Base-by-base conservation (phyloP, 768 basidiomycete genomes). In the Leccinellum luteum region DNA sequence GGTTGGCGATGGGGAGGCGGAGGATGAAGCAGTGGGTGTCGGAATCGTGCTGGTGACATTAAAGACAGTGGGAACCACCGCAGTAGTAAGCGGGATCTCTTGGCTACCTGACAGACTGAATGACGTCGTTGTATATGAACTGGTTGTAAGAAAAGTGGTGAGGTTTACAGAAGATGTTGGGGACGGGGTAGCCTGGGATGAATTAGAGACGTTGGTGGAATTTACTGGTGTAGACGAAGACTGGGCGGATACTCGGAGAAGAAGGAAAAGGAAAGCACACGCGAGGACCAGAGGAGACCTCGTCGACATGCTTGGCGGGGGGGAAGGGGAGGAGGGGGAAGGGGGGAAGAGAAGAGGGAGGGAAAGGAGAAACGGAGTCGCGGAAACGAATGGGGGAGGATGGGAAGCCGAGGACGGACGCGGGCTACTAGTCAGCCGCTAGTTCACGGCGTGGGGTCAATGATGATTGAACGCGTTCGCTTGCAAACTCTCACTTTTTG, bases 31-130 rank as follows among this genome's bases (percentile, higher is more conserved):
- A n/a, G 82, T 72, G 30, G 79, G 72, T 7, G 77, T 65, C 13
- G 85, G 77, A 55, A 81, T 62, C 7, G 84, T 85, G 54, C 78
- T 71, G 52, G 85, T 88, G 59, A 84, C 83, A 73, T 87, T 86
- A 69, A 82, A 78, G 54, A 80, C 70, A 44, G 81, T 82, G n/a
- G 87, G 82, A 50, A 89, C 62, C 31, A 89, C 62, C 30, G 81
- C 76, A 28, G 83, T 81, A 53, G 82, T 76, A 54, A 86, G 56
- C 31, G 81, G 71, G 35, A 81, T 74, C 58, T 76, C 73, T 62
- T 79, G 80, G 56, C 72, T 78, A 19, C 80, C 83, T 6, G 81
- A 77, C 45, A 74, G 74, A 54, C 75, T 74, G 60, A 81, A 72
- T 35, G 76, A 75, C 31, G 84, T 79, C 52, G 82, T 57, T 5